These are phyloP conservation scores for Penicillium bialowiezense DNA, from an alignment of 495 filamentous ascomycete species.

Conservation along the genomic window DNA sequence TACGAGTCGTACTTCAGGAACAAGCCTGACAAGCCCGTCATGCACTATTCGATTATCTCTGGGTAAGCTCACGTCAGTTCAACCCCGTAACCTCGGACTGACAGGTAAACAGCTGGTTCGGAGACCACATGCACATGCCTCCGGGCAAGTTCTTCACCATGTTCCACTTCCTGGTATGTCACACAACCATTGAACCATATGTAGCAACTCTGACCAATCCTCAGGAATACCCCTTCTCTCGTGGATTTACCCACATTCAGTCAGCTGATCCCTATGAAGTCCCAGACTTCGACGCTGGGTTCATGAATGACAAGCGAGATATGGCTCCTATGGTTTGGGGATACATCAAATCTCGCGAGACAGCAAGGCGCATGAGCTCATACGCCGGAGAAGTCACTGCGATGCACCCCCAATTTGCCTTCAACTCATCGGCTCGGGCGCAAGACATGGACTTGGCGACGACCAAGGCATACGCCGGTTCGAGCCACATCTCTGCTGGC, in stretches of 20 bases:
- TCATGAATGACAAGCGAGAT: constrained; percentile 82
- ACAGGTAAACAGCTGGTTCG: constrained; percentile 28
- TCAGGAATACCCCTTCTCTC: constrained; percentile 72
- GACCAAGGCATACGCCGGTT: constrained; percentile 70
- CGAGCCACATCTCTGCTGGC: constrained; percentile 69
- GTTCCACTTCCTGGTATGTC: constrained; percentile 71
- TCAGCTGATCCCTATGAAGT: constrained; percentile 68
- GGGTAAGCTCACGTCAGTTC: constrained; percentile 42
- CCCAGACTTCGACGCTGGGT: constrained; percentile 79
- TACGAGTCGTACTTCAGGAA: constrained; percentile 84
- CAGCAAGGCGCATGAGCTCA: constrained; percentile 70
- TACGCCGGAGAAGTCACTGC: constrained; percentile 74
- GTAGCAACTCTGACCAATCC: neutral
- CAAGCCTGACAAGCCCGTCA: constrained; percentile 82
- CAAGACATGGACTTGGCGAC: constrained; percentile 71
- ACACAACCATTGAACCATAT: neutral
- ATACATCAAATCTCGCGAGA: constrained; percentile 85
- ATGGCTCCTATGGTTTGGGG: constrained; percentile 85
- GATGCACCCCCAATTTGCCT: constrained; percentile 63
- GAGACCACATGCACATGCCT: constrained; percentile 72
- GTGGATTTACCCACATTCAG: constrained; percentile 69
- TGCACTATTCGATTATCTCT: constrained; percentile 73
- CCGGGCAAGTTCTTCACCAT: constrained; percentile 83
- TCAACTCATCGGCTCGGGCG: constrained; percentile 63
- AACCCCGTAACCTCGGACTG: no score